Base-by-base conservation (phyloP, 192 early-diverging fungal species). In the Geranomyces michiganensis region DNA sequence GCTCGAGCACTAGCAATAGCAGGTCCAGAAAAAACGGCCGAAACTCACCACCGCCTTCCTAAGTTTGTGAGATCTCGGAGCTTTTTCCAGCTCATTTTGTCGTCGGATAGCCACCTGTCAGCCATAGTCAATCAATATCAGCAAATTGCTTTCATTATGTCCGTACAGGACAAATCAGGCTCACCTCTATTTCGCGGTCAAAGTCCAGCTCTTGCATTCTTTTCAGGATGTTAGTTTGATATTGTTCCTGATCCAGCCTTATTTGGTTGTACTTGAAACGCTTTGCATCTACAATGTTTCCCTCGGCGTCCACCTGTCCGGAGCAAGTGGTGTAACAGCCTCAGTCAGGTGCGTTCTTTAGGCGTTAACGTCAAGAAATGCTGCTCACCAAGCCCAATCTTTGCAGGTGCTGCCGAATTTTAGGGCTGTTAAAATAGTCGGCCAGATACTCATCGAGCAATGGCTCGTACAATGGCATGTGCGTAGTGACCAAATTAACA, bases 391-490 rank as follows among this genome's bases (percentile, higher is more conserved):
- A 62, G 0, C 85, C 85, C 30, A 87, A 71, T 36, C 62, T 70
- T 13, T 59, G 21, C 15, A 87, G 62, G 67, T 87, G 85, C 21
- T 71, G 70, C 29, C 82, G 67, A 1, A 73, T 83, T 24, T 76
- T 68, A 26, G 81, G 79, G 59, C 74, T 82, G 59, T 81, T 83
- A 58, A 87, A 87, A 68, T 87, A 85, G 59, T 87, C 85, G 21
- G 62, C 66, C 24, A 87, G 59, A 68, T 81, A 81, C 60, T 82
- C 81, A 51, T 87, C 85, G 9, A 82, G 65, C 47, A 87, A 66
- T 21, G 85, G 85, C 64, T 87, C 85, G 72, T 87, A 87, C 2
- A 71, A 51, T 33, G 72, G 77, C 85, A 87, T 87, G 26, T 80
- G 65, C 19, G 74, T 76, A 15, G 82, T 81, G 15, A 82, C 76